Base-by-base conservation (phyloP, 2,329 filamentous ascomycete genomes). In the Pyricularia grisea region DNA sequence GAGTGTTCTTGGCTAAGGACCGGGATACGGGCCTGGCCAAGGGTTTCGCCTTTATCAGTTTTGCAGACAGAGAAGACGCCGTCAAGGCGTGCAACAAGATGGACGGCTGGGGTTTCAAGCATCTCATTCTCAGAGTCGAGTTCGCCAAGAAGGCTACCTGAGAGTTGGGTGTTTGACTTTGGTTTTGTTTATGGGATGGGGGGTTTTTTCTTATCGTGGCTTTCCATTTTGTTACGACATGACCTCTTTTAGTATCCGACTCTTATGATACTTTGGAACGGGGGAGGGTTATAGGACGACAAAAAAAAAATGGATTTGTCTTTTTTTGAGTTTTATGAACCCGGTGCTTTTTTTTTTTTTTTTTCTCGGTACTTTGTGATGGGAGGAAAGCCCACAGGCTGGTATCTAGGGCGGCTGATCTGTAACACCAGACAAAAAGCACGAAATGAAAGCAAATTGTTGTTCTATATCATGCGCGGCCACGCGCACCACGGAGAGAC, bases 11-110 rank as follows among this genome's bases (percentile, higher is more conserved):
- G 76, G 95, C 95, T 76, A 98, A 97, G 87, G 95, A 99, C 83
- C 87, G 95, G 78, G 95, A 99, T 76, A 99, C 95, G 60, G 92
- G 93, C 71, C 84, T 94, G 79, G 95, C 95, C 75, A 99, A 99
- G 88, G 95, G 95, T 72, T 99, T 99, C 79, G 96, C 96, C 30
- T 99, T 99, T 80, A 97, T 99, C 85, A 97, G 92, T 81, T 99
- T 95, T 78, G 92, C 91, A 71, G 95, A 99, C 80, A 86, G 95
- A 74, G 81, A 85, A 74, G 95, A 99, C 80, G 95, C 95, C 74
- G 92, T 92, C 75, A 92, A 91, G 83, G 95, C 95, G 60, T 97
- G 92, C 83, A 90, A 91, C 83, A 97, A 97, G 87, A 94, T 99
- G 92, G 95, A 99, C 81, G 95, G 95, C 76, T 97, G 86, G 75